These are phyloP conservation scores for Periconia sp. DNA, from an alignment of 2,329 filamentous ascomycete genomes.

Conservation along the genomic window DNA sequence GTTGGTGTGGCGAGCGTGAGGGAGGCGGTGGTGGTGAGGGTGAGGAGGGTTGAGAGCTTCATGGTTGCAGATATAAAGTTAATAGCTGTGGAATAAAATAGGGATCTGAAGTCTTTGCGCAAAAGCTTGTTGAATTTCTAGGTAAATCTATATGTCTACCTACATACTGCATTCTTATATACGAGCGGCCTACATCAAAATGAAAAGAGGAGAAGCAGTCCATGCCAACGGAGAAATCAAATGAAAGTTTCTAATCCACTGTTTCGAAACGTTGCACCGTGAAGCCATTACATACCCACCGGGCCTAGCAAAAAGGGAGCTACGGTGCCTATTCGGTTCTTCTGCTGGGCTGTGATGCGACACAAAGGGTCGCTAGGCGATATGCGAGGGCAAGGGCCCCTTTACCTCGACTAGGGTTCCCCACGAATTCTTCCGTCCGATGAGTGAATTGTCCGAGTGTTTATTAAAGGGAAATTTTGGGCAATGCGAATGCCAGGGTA, in stretches of 20 bases:
- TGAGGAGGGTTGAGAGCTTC: constrained; percentile 33
- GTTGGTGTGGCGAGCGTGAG: constrained; percentile 36
- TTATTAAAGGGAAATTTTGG: no score
- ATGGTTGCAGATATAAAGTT: constrained; percentile 19
- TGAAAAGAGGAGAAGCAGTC: not conserved
- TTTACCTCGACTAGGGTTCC: constrained; percentile 6
- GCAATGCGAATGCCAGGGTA: no score
- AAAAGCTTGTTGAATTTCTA: no score
- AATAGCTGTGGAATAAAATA: no score
- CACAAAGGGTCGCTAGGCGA: not conserved
- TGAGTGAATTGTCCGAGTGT: constrained; percentile 27
- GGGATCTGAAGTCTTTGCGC: no score
- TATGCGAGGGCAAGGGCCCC: not conserved
- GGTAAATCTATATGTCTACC: no score
- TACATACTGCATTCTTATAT: no score
- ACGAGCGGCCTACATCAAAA: no score
- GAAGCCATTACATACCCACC: no score
- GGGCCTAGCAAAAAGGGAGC: no score
- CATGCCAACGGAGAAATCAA: constrained; percentile 2
- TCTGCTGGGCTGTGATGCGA: no score
- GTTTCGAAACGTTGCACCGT: constrained; percentile 2
- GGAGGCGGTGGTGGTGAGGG: constrained; percentile 34
- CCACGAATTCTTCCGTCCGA: constrained; percentile 11
- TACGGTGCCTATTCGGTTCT: no score
- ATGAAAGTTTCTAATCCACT: not conserved